Percentiles rank a stretch among this genome's conserved stretches.
Evolutionary conservation across 345 rosid species (phyloP).

Genomic region (Gossypium turneri): DNA sequence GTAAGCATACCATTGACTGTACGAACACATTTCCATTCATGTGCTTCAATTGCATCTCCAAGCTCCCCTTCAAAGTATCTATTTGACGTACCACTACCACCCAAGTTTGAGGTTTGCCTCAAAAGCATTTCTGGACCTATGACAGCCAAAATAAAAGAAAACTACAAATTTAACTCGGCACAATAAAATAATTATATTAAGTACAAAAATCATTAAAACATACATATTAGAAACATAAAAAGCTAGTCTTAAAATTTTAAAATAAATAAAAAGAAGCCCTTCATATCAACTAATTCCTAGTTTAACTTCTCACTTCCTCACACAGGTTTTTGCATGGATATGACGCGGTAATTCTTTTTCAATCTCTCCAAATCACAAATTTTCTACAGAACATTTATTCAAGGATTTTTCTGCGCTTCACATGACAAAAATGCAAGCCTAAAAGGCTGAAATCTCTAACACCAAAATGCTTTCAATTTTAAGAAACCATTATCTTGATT

Average conservation of each 20-base stretch:
- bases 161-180: neutral
- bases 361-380: neutral
- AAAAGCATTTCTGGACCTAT: slow-evolving; percentile 88
- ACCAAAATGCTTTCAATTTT: neutral
- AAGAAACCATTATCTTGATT: neutral
- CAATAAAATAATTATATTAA: neutral
- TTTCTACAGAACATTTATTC: neutral
- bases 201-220: neutral
- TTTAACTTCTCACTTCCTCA: neutral
- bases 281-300: neutral
- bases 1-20: slow-evolving; percentile 58
- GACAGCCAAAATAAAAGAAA: slow-evolving; percentile 18
- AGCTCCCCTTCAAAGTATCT: slow-evolving; percentile 55
- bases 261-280: slow-evolving; percentile 3
- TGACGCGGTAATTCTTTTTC: neutral
- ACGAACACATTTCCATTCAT: slow-evolving; percentile 88
- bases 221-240: neutral
- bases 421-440: neutral
- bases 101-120: slow-evolving; percentile 65
- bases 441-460: neutral
- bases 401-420: neutral
- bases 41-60: slow-evolving; percentile 87
- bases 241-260: neutral
- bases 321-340: neutral
- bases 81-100: slow-evolving; percentile 32